Percentiles rank a stretch among this genome's conserved stretches.
These are phyloP conservation scores for Globisporangium emineosum DNA, from an alignment of 352 stramenopile genomes.

Conservation along the genomic window DNA sequence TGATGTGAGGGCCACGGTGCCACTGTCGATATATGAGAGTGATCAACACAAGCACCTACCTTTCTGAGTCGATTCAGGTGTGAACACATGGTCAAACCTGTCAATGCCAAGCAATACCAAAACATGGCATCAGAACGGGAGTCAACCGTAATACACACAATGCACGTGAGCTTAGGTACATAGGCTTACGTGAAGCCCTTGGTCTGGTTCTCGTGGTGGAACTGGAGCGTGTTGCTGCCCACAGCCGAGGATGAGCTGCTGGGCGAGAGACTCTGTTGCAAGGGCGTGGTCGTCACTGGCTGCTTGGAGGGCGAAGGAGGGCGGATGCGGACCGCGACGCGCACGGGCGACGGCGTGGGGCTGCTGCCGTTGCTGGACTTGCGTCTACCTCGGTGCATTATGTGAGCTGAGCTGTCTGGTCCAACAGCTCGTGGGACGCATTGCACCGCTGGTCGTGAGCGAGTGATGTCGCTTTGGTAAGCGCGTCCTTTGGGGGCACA, in stretches of 20 bases:
- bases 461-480: too few relatives aligned
- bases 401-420: slow-evolving; percentile 14
- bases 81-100: slow-evolving; percentile 66
- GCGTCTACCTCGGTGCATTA: slow-evolving; percentile 11
- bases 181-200: slow-evolving; percentile 43
- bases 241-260: slow-evolving; percentile 1
- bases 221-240: slow-evolving; percentile 27
- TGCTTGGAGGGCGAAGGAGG: too few relatives aligned
- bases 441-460: too few relatives aligned
- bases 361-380: slow-evolving; percentile 8
- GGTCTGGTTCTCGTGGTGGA: slow-evolving; percentile 31
- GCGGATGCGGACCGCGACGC: too few relatives aligned
- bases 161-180: too few relatives aligned
- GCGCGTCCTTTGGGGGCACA: too few relatives aligned
- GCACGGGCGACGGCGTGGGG: too few relatives aligned
- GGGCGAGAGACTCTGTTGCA: slow-evolving; percentile 16
- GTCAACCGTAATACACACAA: too few relatives aligned
- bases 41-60: slow-evolving; percentile 16
- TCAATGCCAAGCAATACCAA: background rate
- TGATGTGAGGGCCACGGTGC: background rate
- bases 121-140: too few relatives aligned
- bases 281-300: background rate
- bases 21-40: background rate
- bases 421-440: background rate
- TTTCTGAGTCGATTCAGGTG: slow-evolving; percentile 29